phyloP scores from a whole-genome alignment of 805 yeast genomes.

The Jamesozyma hellenica region DNA sequence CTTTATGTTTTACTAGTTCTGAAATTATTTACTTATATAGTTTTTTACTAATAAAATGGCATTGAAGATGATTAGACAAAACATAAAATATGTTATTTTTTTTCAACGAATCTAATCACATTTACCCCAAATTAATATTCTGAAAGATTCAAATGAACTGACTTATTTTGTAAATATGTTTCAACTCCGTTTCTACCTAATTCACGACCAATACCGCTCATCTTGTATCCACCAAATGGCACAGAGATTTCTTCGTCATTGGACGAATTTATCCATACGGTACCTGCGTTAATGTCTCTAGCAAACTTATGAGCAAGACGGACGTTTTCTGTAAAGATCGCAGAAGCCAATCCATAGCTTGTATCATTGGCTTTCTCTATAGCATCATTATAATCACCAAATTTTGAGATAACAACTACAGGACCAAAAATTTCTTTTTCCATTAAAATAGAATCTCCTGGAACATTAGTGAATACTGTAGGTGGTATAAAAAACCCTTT shows the following conservation, averaged over 20 bases:
- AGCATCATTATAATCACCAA: constrained; percentile 32
- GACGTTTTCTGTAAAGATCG: constrained; percentile 58
- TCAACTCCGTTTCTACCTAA: constrained; percentile 65
- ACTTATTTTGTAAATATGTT: constrained; percentile 62
- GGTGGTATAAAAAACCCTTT: constrained; percentile 34
- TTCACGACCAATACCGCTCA: constrained; percentile 75
- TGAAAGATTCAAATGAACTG: constrained; percentile 45
- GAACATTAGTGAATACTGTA: constrained; percentile 33
- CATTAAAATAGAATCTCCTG: constrained; percentile 29
- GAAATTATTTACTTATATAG: too few relatives aligned
- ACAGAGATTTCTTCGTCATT: constrained; percentile 52
- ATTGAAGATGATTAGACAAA: too few relatives aligned
- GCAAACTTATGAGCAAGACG: constrained; percentile 55
- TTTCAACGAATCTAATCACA: too few relatives aligned
- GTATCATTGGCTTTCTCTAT: constrained; percentile 34
- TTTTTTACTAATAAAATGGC: too few relatives aligned
- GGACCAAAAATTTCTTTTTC: constrained; percentile 40
- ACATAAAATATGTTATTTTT: too few relatives aligned
- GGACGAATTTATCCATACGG: constrained; percentile 60
- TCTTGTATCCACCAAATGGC: constrained; percentile 78
- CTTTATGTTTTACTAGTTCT: too few relatives aligned
- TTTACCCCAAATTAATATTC: neutral
- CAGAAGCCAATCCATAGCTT: constrained; percentile 35
- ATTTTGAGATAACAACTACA: constrained; percentile 31
- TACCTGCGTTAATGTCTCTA: constrained; percentile 53